A percentile compares a stretch with the other conserved stretches of the same genome.
Conservation (phyloP, 2,329 filamentous ascomycete species). For the Calonectria montana region DNA sequence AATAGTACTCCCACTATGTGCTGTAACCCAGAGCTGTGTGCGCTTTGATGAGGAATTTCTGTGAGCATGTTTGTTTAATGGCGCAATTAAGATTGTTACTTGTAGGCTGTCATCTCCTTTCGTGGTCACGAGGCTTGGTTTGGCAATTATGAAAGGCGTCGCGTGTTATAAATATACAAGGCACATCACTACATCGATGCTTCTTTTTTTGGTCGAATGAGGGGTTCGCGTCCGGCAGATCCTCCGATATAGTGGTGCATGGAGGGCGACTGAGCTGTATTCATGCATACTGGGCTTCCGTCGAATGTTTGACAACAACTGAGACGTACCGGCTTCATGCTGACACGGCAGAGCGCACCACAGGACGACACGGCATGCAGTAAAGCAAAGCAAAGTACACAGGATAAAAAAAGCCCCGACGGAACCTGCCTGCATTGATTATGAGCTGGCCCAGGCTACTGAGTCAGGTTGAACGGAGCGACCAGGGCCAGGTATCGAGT, state of each 20-base stretch:
- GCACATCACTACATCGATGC: not conserved
- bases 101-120: not conserved
- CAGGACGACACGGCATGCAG: not conserved
- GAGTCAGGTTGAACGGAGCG: not conserved
- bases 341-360: not conserved
- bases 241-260: constrained; percentile 12
- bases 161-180: not conserved
- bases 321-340: not conserved
- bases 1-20: not conserved
- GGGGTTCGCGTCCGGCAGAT: constrained; percentile 11
- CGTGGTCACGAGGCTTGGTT: not conserved
- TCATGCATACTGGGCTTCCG: constrained; percentile 15
- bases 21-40: not conserved
- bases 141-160: not conserved
- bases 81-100: not conserved
- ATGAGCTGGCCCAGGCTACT: constrained; percentile 12
- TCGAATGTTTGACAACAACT: not conserved
- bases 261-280: constrained; percentile 14
- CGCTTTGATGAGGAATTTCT: not conserved
- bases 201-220: constrained; percentile 13
- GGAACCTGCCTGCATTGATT: constrained; percentile 21
- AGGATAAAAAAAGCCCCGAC: not conserved
- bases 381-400: not conserved
- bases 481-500: constrained; percentile 20
- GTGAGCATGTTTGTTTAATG: not conserved